These are phyloP conservation scores for Colletotrichum costaricense DNA, from an alignment of 2,329 filamentous ascomycete genomes.

Conservation along the genomic window DNA sequence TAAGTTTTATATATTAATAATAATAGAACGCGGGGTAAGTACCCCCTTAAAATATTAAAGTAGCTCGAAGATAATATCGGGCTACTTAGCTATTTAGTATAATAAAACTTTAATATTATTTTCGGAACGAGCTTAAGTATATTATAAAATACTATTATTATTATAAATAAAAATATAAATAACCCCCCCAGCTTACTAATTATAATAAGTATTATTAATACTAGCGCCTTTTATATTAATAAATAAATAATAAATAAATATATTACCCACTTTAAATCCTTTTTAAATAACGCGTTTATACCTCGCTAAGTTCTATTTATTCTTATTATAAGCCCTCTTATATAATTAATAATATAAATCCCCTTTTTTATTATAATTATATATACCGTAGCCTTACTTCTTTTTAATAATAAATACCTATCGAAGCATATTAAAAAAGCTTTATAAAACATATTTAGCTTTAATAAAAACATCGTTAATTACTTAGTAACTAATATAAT, in stretches of 20 bases:
- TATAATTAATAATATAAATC: constrained; percentile 11
- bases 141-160: neutral
- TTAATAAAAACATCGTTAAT: neutral
- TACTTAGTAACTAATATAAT: neutral
- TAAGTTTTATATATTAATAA: constrained; percentile 35
- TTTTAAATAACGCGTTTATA: neutral
- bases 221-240: constrained; percentile 6
- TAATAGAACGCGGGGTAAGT: constrained; percentile 44
- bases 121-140: constrained; percentile 11
- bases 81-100: neutral
- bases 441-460: neutral
- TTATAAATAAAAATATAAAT: neutral
- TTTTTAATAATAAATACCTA: constrained; percentile 8
- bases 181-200: neutral
- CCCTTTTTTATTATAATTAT: neutral
- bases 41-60: constrained; percentile 42
- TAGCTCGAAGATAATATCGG: constrained; percentile 40
- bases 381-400: neutral
- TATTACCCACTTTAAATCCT: constrained; percentile 4
- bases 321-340: neutral
- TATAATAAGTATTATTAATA: neutral
- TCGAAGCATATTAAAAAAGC: constrained; percentile 12
- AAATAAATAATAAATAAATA: constrained; percentile 8
- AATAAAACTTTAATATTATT: constrained; percentile 18
- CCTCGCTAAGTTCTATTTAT: neutral